Base-by-base conservation (phyloP, 1,284 basidiomycete genomes). In the Trametes pubescens region DNA sequence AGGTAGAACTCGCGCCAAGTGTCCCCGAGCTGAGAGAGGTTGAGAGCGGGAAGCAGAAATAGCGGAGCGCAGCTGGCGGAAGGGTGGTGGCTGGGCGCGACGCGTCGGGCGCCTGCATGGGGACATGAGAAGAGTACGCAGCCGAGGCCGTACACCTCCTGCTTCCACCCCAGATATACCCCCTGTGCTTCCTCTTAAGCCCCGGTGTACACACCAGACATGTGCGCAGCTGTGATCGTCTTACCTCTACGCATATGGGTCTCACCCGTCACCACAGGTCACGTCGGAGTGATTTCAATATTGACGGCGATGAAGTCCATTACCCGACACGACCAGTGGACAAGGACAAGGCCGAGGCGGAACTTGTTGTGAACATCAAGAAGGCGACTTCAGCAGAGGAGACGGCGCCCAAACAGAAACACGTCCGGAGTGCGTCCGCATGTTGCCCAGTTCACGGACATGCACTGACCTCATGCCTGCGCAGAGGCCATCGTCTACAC, bases 401-500 rank as follows among this genome's bases (percentile, higher is more conserved):
- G 81, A 88, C 87, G 47, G 95, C 96, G 4, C 94, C 93, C 61
- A 98, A 98, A 79, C 95, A 98, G 84, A 98, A 98, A 76, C 96
- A 98, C 75, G 96, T 98, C 72, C 88, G 96, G 76, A 97, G 95
- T 97, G 77, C 76, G 94, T 86, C 48, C 44, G 55, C 35, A 35
- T 35, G 18, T 29, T 40, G 55, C n/a, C n/a, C 8, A 24, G 22
- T 18, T 11, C 14, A n/a, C 44, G 16, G 16, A 16, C 34, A 9
- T 18, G 24, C 18, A 21, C 56, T 64, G 24, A 68, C 37, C 44
- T 34, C 26, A 10, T 11, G 35, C 16, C 9, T 16, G 24, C 46
- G 21, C 76, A 98, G 96, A 97, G 82, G 95, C 93, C 72, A 97
- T 98, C 75, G 94, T 98, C 37, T 98, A 96, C 78, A 98, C 96